A percentile compares a stretch with the other conserved stretches of the same genome.
These are phyloP conservation scores for Sporobolus alterniflorus DNA, from an alignment of 202 grass and related monocot genomes.

Conservation along the genomic window DNA sequence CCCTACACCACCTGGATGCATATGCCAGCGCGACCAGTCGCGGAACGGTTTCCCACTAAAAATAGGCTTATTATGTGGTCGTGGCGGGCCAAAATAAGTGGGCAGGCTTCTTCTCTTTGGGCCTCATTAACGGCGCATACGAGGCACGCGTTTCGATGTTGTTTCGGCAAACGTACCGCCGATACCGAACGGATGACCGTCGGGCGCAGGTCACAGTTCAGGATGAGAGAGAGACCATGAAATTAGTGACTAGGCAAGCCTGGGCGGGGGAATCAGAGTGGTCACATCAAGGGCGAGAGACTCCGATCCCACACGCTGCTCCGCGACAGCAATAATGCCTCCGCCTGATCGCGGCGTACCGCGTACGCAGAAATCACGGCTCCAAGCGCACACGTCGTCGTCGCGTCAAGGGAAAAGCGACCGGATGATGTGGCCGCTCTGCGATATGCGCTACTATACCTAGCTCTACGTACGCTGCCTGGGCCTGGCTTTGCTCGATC, in stretches of 20 bases:
- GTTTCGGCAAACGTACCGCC: not conserved
- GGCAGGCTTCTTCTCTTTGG: not conserved
- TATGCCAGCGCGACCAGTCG: too few relatives aligned
- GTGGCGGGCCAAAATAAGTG: not conserved
- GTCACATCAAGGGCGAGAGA: slow-evolving; percentile 35
- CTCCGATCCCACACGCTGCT: slow-evolving; percentile 2
- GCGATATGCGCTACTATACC: not conserved
- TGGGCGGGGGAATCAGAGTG: slow-evolving; percentile 30
- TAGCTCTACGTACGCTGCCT: not conserved
- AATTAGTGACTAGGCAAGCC: not conserved
- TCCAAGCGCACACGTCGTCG: not conserved
- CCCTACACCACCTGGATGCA: too few relatives aligned
- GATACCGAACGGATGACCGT: not conserved
- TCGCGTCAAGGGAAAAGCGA: slow-evolving; percentile 3
- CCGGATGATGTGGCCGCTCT: not conserved
- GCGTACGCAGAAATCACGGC: slow-evolving; percentile 39
- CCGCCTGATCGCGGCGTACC: not conserved
- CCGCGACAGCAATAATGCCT: not conserved
- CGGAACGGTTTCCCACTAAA: too few relatives aligned
- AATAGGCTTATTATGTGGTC: too few relatives aligned
- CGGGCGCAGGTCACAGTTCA: not conserved
- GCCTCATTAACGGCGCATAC: not conserved
- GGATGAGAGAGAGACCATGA: not conserved
- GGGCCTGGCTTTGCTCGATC: too few relatives aligned
- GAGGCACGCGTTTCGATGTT: not conserved